Conservation (phyloP, 192 early-diverging fungal genomes). For the Gryganskiella cystojenkinii region DNA sequence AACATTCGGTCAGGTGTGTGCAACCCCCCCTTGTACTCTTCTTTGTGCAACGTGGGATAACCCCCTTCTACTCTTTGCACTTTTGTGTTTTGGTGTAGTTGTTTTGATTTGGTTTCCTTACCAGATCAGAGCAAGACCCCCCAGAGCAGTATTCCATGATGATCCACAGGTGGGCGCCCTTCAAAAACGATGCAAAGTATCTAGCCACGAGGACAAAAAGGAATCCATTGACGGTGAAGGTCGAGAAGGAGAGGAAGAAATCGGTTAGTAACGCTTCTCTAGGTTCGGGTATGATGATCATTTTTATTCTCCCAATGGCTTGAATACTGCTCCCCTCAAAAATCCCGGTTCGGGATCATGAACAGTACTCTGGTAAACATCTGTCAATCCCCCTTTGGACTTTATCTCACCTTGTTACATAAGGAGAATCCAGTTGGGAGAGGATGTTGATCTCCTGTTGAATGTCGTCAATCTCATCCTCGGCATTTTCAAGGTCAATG, state of each 20-base stretch:
- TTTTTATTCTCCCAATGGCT: too few relatives aligned
- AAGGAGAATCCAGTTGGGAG: constrained; percentile 87
- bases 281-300: background rate
- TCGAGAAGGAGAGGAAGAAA: background rate
- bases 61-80: background rate
- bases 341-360: too few relatives aligned
- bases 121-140: constrained; percentile 93
- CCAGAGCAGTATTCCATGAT: constrained; percentile 98
- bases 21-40: background rate
- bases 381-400: too few relatives aligned
- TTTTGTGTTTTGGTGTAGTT: constrained; percentile 9
- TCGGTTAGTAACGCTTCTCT: background rate
- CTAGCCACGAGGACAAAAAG: constrained; percentile 23
- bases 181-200: constrained; percentile 92
- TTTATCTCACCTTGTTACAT: constrained; percentile 72
- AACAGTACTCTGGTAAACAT: too few relatives aligned
- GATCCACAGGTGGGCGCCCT: constrained; percentile 91
- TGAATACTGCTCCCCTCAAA: too few relatives aligned
- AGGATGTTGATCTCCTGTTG: constrained; percentile 95
- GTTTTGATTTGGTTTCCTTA: constrained; percentile 43
- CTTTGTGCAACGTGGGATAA: background rate
- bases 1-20: background rate
- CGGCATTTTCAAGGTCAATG: constrained; percentile 93
- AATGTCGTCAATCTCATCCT: constrained; percentile 98
- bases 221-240: too few relatives aligned